phyloP scores from a whole-genome alignment of 2,329 filamentous ascomycete species.

The Epichloe sibirici region DNA sequence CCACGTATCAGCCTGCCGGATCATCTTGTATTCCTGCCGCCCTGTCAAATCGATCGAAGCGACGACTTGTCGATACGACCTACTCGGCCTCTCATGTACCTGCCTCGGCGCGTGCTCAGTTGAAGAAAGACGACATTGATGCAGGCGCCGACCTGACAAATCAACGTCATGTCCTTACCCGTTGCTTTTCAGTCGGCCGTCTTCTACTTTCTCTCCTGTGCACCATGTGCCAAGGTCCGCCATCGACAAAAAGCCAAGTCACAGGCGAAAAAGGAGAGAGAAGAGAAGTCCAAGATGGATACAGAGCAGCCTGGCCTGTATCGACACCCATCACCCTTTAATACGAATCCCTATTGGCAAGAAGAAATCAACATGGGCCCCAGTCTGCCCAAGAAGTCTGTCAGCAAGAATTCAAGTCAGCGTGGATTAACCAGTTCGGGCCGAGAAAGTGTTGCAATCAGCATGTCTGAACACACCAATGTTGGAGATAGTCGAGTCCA shows the following conservation, averaged over 20 bases:
- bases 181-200: conserved; percentile 61
- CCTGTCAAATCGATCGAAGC: not conserved
- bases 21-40: not conserved
- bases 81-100: conserved; percentile 8
- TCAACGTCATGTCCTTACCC: conserved; percentile 31
- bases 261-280: conserved; percentile 55
- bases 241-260: conserved; percentile 59
- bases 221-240: conserved; percentile 61
- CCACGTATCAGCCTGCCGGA: not conserved
- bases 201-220: conserved; percentile 68
- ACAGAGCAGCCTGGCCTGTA: conserved; percentile 63
- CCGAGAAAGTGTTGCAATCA: conserved; percentile 38
- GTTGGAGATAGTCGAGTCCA: conserved; percentile 24
- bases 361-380: conserved; percentile 81
- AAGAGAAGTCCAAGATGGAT: conserved; percentile 51
- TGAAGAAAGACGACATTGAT: conserved; percentile 6
- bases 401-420: conserved; percentile 45
- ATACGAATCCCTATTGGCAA: conserved; percentile 79
- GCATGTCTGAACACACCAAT: conserved; percentile 26
- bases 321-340: conserved; percentile 68
- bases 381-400: conserved; percentile 51
- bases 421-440: conserved; percentile 46
- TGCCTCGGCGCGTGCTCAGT: conserved; percentile 3
- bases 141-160: conserved; percentile 1
- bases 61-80: not conserved